Percentiles rank a stretch among this genome's conserved stretches.
phyloP scores from a whole-genome alignment of 1,284 basidiomycete species.

The Ceratobasidium sp. region DNA sequence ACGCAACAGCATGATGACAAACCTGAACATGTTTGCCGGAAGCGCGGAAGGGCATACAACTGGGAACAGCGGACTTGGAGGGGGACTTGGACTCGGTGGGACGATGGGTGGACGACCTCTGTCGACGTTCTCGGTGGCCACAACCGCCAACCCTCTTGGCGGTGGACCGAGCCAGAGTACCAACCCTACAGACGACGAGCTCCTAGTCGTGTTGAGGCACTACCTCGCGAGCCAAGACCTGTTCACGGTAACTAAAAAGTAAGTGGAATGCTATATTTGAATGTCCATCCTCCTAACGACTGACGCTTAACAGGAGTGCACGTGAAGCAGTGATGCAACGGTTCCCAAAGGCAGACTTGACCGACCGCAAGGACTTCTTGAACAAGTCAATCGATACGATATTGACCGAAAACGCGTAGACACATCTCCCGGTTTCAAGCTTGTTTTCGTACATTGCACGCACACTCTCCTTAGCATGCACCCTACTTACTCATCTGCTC shows the following conservation, averaged over 20 bases:
- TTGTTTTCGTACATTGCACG: conserved; percentile 16
- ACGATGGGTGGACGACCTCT: conserved; percentile 61
- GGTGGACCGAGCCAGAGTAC: conserved; percentile 70
- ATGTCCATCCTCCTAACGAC: conserved; percentile 11
- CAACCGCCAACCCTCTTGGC: conserved; percentile 76
- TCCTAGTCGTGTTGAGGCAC: conserved; percentile 75
- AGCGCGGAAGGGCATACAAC: conserved; percentile 42
- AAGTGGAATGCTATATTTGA: conserved; percentile 48
- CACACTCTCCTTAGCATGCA: conserved; percentile 23
- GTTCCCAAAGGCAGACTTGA: conserved; percentile 89
- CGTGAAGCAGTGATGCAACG: conserved; percentile 83
- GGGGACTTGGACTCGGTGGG: conserved; percentile 49
- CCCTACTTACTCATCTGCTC: neutral
- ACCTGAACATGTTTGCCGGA: conserved; percentile 66
- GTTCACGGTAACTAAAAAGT: conserved; percentile 95
- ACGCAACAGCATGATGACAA: conserved; percentile 69
- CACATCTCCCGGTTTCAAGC: neutral
- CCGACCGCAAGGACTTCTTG: conserved; percentile 77
- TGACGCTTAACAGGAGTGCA: conserved; percentile 64
- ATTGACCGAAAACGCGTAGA: conserved; percentile 35
- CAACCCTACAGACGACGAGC: conserved; percentile 83
- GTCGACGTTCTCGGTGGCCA: conserved; percentile 84
- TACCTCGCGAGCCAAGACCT: conserved; percentile 90
- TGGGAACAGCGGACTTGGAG: conserved; percentile 43
- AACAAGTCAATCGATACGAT: conserved; percentile 91